Base-by-base conservation (phyloP, 192 early-diverging fungal species). In the Podila epigama region DNA sequence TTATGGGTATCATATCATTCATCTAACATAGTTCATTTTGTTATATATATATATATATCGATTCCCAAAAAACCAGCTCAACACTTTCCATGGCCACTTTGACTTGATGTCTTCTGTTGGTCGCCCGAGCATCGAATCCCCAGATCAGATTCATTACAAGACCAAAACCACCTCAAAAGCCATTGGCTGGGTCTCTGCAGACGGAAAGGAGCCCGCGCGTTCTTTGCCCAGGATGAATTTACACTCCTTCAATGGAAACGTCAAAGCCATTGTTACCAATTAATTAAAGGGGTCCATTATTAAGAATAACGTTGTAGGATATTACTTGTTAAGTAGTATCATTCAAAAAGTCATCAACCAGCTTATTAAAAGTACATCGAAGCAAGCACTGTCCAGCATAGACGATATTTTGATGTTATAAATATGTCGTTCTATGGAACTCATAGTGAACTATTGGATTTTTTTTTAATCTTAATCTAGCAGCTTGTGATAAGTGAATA, bases 121-220 rank as follows among this genome's bases (percentile, higher is more conserved):
- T 13, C 13, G 27, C 6, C n/a, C 50, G 2, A 51, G n/a, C 36
- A 58, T 25, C 55, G 22, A 37, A 37, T 3, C 32, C n/a, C 12
- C 28, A 3, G 67, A 54, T 33, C 20, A 6, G 6, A 55, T 69
- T 12, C 36, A 33, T 2, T 69, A 69, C 51, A 55, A 27, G 25
- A 11, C 25, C 2, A n/a, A 27, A 7, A 58, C 31, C 15, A 15
- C 52, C 0, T 42, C 33, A 12, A 4, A 35, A n/a, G 1, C 15
- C 2, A 22, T 41, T 15, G 70, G 70, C 3, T 64, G 63, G 70
- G 33, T 72, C 11, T 64, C 70, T 0, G 27, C 25, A 29, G 48
- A 58, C 7, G 58, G 61, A 10, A 29, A 31, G n/a, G 68, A 70
- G 25, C 68, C 68, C 7, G 3, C 11, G 6, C 11, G 4, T 1